Evolutionary conservation across 352 stramenopile genomes (phyloP), one percentile per base, ranked within the genome.

Genomic region (Pythium biforme): DNA sequence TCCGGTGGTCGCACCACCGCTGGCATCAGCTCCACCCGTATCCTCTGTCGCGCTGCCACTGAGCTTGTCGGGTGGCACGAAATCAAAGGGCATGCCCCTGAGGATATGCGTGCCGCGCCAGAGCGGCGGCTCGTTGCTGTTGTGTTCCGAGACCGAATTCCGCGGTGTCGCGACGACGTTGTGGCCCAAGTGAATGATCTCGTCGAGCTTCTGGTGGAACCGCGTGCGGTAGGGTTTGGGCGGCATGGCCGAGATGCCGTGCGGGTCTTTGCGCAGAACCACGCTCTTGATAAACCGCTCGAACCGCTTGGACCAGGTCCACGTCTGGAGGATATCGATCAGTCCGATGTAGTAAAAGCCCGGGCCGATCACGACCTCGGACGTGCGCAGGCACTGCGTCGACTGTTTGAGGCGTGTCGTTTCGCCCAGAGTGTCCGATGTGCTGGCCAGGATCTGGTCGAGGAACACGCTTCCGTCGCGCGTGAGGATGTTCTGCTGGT

Each of bases 311-410:
- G 71, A 62, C 54, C 73, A 66, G 22, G 71, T 94, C 82, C 83
- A 96, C 23, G 77, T 88, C 67, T 96, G 87, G 48, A 96, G 40
- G 40, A 96, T 95, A 58, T 96, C 87, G 60, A 96, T 95, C 15
- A 96, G 49, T 2, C 87, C 86, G 26, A 96, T 88, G 73, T 94
- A 96, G 62, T 94, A 96, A 55, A 91, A 88, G 0, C 84, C 83
- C 4, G 87, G 85, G 0, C 83, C 85, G 40, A 93, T 88, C 20
- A 95, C 83, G 22, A 94, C 82, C 34, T 93, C 82, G 6, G 78
- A 79, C 23, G 81, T 83, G 6, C 76, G 80, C 11, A 95, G 58
- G 57, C 79, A 84, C 49, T 77, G 70, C 10, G 75, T 75, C 11
- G 81, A 90, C 55, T 92, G 80, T 59, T 90, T 90, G 27, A 77